Evolutionary conservation across 345 rosid genomes (phyloP).

Genomic region (Sisymbrium altissimum): DNA sequence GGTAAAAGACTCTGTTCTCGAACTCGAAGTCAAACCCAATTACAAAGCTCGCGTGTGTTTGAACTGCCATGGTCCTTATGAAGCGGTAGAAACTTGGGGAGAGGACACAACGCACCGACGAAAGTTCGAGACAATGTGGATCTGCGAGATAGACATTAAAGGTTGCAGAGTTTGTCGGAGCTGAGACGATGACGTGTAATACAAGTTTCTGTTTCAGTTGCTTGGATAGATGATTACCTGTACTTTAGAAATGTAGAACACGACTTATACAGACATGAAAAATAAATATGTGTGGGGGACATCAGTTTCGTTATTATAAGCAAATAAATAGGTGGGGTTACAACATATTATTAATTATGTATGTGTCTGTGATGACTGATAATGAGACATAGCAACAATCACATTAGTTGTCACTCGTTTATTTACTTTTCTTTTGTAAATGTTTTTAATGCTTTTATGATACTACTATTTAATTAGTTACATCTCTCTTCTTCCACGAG

Average conservation of each 20-base stretch:
- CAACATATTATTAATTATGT: neutral
- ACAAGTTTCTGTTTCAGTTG: slow-evolving; percentile 1
- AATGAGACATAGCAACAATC: slow-evolving; percentile 28
- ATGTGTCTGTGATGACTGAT: slow-evolving; percentile 7
- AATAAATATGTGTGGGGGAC: neutral
- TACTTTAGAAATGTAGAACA: slow-evolving; percentile 4
- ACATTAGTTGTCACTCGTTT: slow-evolving; percentile 26
- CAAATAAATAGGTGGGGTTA: slow-evolving; percentile 11
- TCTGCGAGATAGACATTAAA: neutral
- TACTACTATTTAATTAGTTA: too few relatives aligned
- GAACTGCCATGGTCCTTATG: neutral
- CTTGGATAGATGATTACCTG: neutral
- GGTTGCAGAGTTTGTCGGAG: slow-evolving; percentile 11
- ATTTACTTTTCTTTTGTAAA: neutral
- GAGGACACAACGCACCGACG: neutral
- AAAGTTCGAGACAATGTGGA: slow-evolving; percentile 1
- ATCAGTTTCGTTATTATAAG: neutral
- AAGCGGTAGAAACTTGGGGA: neutral
- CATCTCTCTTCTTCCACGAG: neutral
- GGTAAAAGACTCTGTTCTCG: too few relatives aligned
- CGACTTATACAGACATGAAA: neutral
- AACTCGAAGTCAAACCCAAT: too few relatives aligned
- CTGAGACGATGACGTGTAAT: slow-evolving; percentile 7
- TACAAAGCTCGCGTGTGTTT: neutral
- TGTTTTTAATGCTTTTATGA: neutral